These are phyloP conservation scores for Halophytophthora batemanensis DNA, from an alignment of 352 stramenopile species.

Conservation along the genomic window DNA sequence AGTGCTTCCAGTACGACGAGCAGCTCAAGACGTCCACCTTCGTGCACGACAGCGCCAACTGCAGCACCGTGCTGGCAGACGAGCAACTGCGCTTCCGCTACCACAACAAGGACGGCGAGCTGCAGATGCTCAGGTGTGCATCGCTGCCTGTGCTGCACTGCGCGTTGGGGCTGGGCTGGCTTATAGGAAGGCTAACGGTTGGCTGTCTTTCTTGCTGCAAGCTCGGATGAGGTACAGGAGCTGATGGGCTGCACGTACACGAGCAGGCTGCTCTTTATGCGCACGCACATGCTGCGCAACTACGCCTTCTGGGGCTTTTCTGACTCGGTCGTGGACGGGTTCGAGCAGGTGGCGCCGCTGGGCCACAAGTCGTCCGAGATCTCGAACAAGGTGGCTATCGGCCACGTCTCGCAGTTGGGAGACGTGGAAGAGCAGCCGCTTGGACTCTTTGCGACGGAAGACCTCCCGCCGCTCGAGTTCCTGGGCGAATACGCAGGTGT, in stretches of 20 bases:
- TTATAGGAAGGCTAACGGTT: not conserved
- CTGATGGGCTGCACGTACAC: slow-evolving; percentile 77
- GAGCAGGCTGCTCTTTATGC: slow-evolving; percentile 69
- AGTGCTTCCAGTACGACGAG: slow-evolving; percentile 56
- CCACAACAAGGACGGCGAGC: slow-evolving; percentile 18
- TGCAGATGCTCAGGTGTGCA: slow-evolving; percentile 35
- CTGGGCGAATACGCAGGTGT: slow-evolving; percentile 72
- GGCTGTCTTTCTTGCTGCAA: not conserved
- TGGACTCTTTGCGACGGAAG: slow-evolving; percentile 57
- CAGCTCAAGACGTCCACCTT: slow-evolving; percentile 30
- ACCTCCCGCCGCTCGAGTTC: slow-evolving; percentile 41
- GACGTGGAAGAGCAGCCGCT: slow-evolving; percentile 47
- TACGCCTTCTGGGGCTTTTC: slow-evolving; percentile 79
- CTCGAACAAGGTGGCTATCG: slow-evolving; percentile 48
- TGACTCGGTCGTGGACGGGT: slow-evolving; percentile 44
- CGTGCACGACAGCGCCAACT: slow-evolving; percentile 36
- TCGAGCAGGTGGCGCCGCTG: slow-evolving; percentile 34
- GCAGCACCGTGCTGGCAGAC: slow-evolving; percentile 26
- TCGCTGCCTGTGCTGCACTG: not conserved
- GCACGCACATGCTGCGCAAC: slow-evolving; percentile 61
- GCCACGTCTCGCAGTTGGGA: slow-evolving; percentile 47
- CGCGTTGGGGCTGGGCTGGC: not conserved
- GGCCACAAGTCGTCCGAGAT: slow-evolving; percentile 24
- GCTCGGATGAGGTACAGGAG: slow-evolving; percentile 40
- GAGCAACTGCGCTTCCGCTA: slow-evolving; percentile 43